Conservation (phyloP, 2,329 filamentous ascomycete species). For the Grosmannia huntii region DNA sequence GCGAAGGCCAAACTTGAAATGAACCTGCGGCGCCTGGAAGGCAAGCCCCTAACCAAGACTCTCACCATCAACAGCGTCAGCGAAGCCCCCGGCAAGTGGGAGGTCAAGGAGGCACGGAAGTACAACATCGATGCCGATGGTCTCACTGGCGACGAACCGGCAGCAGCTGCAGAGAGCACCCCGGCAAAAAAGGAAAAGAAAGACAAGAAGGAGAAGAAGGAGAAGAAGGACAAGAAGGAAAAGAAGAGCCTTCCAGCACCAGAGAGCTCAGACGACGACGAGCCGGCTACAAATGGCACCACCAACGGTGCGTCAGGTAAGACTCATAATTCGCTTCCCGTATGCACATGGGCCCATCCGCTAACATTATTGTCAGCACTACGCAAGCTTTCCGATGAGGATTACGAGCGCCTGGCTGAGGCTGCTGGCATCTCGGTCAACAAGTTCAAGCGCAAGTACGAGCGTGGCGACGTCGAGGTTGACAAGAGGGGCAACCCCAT, state of each 20-base stretch:
- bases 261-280: not conserved
- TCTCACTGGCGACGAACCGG: slow-evolving; percentile 54
- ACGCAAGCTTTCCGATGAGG: slow-evolving; percentile 38
- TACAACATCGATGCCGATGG: slow-evolving; percentile 95
- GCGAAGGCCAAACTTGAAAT: slow-evolving; percentile 64
- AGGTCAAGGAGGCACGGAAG: slow-evolving; percentile 81
- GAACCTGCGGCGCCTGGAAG: slow-evolving; percentile 67
- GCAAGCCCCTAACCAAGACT: slow-evolving; percentile 65
- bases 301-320: slow-evolving; percentile 5
- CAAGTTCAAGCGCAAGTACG: slow-evolving; percentile 69
- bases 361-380: slow-evolving; percentile 7
- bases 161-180: slow-evolving; percentile 29
- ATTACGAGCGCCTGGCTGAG: slow-evolving; percentile 48
- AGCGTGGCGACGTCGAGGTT: slow-evolving; percentile 60
- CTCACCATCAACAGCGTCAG: slow-evolving; percentile 22
- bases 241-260: not conserved
- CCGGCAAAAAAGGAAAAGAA: slow-evolving; percentile 23
- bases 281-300: slow-evolving; percentile 1
- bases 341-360: not conserved
- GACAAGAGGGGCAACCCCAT: slow-evolving; percentile 51
- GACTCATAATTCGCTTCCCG: not conserved
- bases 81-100: slow-evolving; percentile 62
- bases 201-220: slow-evolving; percentile 11
- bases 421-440: slow-evolving; percentile 57
- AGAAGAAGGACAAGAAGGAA: slow-evolving; percentile 12